Evolutionary conservation across 163 green algal genomes (phyloP).

Genomic region (Scenedesmus sp.): DNA sequence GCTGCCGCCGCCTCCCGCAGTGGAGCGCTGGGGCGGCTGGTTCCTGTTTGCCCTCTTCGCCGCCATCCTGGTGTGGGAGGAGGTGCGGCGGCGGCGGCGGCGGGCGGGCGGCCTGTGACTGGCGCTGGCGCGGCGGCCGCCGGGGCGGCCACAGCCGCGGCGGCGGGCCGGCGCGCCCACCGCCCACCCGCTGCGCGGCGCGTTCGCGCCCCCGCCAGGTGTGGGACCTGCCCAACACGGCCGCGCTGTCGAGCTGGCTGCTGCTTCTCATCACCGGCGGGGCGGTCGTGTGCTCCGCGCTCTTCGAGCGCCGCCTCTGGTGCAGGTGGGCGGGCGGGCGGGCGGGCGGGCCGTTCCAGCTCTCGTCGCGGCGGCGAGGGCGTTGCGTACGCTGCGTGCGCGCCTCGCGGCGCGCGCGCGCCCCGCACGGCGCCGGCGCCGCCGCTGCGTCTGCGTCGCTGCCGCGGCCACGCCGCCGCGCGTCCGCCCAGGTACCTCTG

Average conservation of each 20-base stretch:
- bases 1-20: slow-evolving; percentile 26
- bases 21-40: slow-evolving; percentile 71
- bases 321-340: slow-evolving; percentile 57
- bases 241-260: slow-evolving; percentile 79
- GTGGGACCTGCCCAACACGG: slow-evolving; percentile 71
- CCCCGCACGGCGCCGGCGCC: no score
- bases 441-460: no score
- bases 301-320: slow-evolving; percentile 67
- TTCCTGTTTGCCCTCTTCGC: slow-evolving; percentile 85
- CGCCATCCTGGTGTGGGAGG: slow-evolving; percentile 84
- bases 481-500: slow-evolving; percentile 52
- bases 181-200: no score
- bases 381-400: no score
- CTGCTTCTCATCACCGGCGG: slow-evolving; percentile 88
- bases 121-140: no score
- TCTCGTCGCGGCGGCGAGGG: no score
- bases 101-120: no score
- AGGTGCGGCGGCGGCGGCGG: slow-evolving; percentile 47
- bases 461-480: no score
- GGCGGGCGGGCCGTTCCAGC: no score
- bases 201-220: slow-evolving; percentile 45
- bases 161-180: no score
- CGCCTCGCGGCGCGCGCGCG: no score
- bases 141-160: no score
- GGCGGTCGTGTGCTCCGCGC: slow-evolving; percentile 68